Conservation (phyloP, 768 basidiomycete species). For the Albatrellus ellisii region DNA sequence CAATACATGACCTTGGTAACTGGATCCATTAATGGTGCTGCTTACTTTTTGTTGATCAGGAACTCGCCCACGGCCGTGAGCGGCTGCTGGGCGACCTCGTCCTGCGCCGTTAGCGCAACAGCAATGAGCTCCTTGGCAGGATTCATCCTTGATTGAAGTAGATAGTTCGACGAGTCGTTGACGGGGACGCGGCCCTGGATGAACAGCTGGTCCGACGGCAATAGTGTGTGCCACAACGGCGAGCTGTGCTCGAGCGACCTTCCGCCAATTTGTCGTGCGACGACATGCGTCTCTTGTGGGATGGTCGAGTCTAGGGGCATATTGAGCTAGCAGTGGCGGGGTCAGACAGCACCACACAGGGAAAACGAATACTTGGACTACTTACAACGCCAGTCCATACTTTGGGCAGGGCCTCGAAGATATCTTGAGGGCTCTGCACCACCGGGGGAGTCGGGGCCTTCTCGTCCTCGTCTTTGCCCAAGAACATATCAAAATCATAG, state of each 20-base stretch:
- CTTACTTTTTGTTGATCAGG: slow-evolving; percentile 61
- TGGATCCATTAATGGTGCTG: slow-evolving; percentile 7
- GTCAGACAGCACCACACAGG: too few species aligned
- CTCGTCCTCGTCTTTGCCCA: slow-evolving; percentile 36
- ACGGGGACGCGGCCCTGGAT: slow-evolving; percentile 81
- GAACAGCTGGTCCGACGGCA: slow-evolving; percentile 53
- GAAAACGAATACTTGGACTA: slow-evolving; percentile 13
- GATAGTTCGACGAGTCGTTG: slow-evolving; percentile 62
- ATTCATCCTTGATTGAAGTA: slow-evolving; percentile 69
- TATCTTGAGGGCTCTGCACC: slow-evolving; percentile 15
- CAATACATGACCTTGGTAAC: slow-evolving; percentile 5
- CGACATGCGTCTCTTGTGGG: slow-evolving; percentile 50
- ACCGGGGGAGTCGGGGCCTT: slow-evolving; percentile 19
- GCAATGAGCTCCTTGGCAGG: slow-evolving; percentile 68
- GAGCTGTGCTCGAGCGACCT: slow-evolving; percentile 42
- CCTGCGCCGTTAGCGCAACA: slow-evolving; percentile 51
- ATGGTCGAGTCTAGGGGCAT: slow-evolving; percentile 71
- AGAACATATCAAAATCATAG: slow-evolving; percentile 53
- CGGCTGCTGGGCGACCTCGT: slow-evolving; percentile 29
- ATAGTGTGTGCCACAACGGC: slow-evolving; percentile 61
- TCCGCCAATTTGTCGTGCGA: slow-evolving; percentile 74
- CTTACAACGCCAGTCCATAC: slow-evolving; percentile 72
- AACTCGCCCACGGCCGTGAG: slow-evolving; percentile 55
- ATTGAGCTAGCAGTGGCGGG: slow-evolving; percentile 41
- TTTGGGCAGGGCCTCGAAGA: slow-evolving; percentile 40